Evolutionary conservation across 345 rosid genomes (phyloP).

Genomic region (Leavenworthia alabamica): DNA sequence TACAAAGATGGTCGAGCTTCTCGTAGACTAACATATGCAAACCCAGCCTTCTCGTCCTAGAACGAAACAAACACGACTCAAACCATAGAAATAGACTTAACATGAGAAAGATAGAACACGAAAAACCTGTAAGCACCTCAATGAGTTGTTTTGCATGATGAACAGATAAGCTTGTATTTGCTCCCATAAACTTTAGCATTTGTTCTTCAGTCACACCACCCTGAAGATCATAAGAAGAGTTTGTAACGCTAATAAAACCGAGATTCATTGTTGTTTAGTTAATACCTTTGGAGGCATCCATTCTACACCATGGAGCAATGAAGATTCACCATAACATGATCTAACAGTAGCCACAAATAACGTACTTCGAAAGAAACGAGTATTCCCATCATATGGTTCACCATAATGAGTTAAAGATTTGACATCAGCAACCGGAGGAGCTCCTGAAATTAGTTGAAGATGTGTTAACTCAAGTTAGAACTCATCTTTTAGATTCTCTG

Average conservation of each 20-base stretch:
- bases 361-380: constrained; percentile 80
- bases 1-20: constrained; percentile 92
- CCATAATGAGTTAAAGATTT: constrained; percentile 96
- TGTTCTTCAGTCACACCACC: constrained; percentile 96
- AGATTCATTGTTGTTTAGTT: constrained; percentile 3
- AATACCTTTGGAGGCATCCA: constrained; percentile 98
- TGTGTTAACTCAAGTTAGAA: background rate
- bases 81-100: background rate
- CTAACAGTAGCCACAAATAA: constrained; percentile 90
- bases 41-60: constrained; percentile 84
- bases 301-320: constrained; percentile 93
- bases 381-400: constrained; percentile 98
- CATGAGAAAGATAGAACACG: background rate
- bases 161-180: constrained; percentile 64
- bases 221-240: constrained; percentile 30
- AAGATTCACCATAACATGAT: constrained; percentile 90
- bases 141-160: constrained; percentile 72
- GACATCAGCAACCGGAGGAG: constrained; percentile 78
- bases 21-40: constrained; percentile 83
- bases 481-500: too few relatives aligned
- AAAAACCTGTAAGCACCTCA: constrained; percentile 49
- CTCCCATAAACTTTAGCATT: constrained; percentile 94
- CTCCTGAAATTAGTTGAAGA: constrained; percentile 44
- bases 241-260: too few relatives aligned
- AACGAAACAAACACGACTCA: constrained; percentile 6